A percentile compares a stretch with the other conserved stretches of the same genome.
phyloP scores from a whole-genome alignment of 73 alveolate species.

The Uronychia setigera region DNA sequence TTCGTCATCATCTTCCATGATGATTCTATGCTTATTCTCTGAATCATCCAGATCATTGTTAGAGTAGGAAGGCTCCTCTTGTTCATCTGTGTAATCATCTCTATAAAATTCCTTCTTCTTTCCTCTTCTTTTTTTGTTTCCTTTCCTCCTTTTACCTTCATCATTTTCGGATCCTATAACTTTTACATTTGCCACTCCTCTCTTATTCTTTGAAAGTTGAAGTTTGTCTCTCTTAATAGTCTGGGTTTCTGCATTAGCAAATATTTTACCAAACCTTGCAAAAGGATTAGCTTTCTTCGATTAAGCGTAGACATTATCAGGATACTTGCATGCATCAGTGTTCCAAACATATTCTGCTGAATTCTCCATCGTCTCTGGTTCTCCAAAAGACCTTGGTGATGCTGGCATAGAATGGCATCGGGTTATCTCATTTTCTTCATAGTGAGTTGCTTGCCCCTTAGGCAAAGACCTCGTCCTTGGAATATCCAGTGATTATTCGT shows the following conservation, averaged over 20 bases:
- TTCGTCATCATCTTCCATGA: background rate
- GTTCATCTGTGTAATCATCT: background rate
- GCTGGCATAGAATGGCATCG: slow-evolving; percentile 2
- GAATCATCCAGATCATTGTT: background rate
- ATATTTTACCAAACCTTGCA: background rate
- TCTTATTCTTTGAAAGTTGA: background rate
- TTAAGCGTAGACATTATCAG: background rate
- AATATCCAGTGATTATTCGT: background rate
- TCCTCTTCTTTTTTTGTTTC: slow-evolving; percentile 1
- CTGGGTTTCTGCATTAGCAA: background rate
- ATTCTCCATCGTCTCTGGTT: background rate
- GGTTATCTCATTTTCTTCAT: background rate
- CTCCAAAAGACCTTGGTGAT: background rate
- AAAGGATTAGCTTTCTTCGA: background rate
- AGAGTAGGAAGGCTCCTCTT: background rate
- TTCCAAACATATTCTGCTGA: background rate
- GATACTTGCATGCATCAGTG: background rate
- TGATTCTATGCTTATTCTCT: background rate
- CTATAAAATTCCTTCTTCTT: background rate
- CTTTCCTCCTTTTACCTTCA: background rate
- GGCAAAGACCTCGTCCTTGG: background rate
- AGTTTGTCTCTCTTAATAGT: background rate
- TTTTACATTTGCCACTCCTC: background rate
- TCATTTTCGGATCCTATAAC: background rate
- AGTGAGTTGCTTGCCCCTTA: background rate